These are phyloP conservation scores for Pisolithus tinctorius DNA, from an alignment of 768 basidiomycete species.

Conservation along the genomic window DNA sequence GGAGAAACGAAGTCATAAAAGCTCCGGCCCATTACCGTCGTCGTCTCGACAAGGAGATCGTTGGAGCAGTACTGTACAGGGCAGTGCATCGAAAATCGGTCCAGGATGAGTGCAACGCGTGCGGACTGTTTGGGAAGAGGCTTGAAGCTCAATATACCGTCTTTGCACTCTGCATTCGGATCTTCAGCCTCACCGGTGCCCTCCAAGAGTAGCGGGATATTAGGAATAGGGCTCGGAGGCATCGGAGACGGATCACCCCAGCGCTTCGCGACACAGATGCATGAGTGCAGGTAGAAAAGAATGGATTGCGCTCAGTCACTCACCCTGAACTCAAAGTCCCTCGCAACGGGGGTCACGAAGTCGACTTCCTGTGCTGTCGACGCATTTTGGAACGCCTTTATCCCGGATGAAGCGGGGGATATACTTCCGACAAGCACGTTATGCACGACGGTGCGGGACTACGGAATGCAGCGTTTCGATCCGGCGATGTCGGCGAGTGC, in stretches of 20 bases:
- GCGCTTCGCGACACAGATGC: constrained; percentile 33
- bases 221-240: constrained; percentile 41
- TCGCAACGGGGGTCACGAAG: constrained; percentile 56
- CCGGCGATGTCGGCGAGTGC: constrained; percentile 1
- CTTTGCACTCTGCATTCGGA: constrained; percentile 3
- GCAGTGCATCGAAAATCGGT: constrained; percentile 65
- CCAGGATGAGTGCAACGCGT: constrained; percentile 74
- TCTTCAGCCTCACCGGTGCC: constrained; percentile 5
- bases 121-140: constrained; percentile 64
- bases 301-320: constrained; percentile 14
- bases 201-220: constrained; percentile 16
- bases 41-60: constrained; percentile 55
- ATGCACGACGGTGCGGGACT: constrained; percentile 64
- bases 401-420: constrained; percentile 68
- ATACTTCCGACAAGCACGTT: constrained; percentile 73
- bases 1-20: constrained; percentile 72
- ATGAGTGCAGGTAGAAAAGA: constrained; percentile 1
- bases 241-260: constrained; percentile 67
- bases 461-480: background rate
- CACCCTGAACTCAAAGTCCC: constrained; percentile 50
- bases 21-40: constrained; percentile 51
- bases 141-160: constrained; percentile 40
- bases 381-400: constrained; percentile 72
- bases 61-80: constrained; percentile 70
- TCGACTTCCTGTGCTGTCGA: constrained; percentile 80